These are phyloP conservation scores for Botrytis byssoidea DNA, from an alignment of 2,329 filamentous ascomycete genomes.

Conservation along the genomic window DNA sequence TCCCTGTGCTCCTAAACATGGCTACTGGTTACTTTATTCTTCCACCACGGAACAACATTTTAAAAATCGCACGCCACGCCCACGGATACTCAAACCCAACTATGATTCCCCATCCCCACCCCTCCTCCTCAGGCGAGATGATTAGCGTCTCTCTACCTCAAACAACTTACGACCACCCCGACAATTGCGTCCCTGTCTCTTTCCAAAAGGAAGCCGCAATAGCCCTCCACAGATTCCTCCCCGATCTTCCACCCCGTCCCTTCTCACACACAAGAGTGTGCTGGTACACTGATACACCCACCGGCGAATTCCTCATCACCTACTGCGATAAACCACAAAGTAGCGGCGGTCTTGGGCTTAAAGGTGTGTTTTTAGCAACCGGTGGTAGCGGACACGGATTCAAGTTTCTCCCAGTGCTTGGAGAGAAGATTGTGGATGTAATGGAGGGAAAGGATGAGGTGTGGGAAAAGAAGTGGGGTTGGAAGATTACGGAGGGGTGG, in stretches of 20 bases:
- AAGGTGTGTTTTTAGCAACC: slow-evolving; percentile 49
- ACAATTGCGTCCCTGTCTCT: slow-evolving; percentile 30
- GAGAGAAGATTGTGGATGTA: slow-evolving; percentile 45
- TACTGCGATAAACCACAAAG: slow-evolving; percentile 38
- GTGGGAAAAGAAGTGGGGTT: slow-evolving; percentile 54
- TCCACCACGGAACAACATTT: slow-evolving; percentile 55
- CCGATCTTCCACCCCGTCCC: slow-evolving; percentile 50
- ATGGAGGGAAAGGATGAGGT: slow-evolving; percentile 43
- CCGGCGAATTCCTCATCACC: slow-evolving; percentile 61
- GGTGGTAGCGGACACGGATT: slow-evolving; percentile 51
- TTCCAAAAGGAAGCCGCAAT: slow-evolving; percentile 29
- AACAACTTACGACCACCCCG: slow-evolving; percentile 30
- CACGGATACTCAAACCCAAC: slow-evolving; percentile 54
- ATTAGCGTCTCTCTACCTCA: slow-evolving; percentile 28
- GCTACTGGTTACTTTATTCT: slow-evolving; percentile 72
- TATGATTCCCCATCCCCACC: slow-evolving; percentile 29
- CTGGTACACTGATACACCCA: slow-evolving; percentile 65
- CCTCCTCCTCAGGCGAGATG: slow-evolving; percentile 11
- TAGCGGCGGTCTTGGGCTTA: slow-evolving; percentile 44
- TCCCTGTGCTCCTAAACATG: slow-evolving; percentile 73
- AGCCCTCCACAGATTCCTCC: slow-evolving; percentile 47
- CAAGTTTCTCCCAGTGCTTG: slow-evolving; percentile 51
- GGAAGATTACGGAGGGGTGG: slow-evolving; percentile 42
- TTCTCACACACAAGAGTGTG: slow-evolving; percentile 55
- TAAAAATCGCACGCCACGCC: slow-evolving; percentile 61